phyloP scores from a whole-genome alignment of 345 rosid genomes.

The Mercurialis annua region DNA sequence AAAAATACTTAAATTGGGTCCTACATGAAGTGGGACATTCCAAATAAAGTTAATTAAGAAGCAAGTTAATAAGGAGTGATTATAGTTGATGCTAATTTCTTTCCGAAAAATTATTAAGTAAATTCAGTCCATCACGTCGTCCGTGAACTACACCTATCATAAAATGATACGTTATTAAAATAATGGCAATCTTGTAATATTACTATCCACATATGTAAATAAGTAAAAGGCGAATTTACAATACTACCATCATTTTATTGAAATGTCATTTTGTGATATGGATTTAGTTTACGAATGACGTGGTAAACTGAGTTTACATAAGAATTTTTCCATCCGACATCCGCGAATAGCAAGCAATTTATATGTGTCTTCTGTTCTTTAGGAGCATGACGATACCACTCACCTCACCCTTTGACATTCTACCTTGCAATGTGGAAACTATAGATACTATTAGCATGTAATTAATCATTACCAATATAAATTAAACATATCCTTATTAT shows the following conservation, averaged over 20 bases:
- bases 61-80: background rate
- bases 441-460: background rate
- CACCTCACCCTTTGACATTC: conserved; percentile 13
- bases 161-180: too few relatives aligned
- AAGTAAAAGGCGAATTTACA: too few relatives aligned
- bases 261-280: background rate
- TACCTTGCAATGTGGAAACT: background rate
- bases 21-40: background rate
- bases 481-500: too few relatives aligned
- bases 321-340: background rate
- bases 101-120: too few relatives aligned
- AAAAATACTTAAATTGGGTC: background rate
- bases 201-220: too few relatives aligned
- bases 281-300: too few relatives aligned
- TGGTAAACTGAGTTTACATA: too few relatives aligned
- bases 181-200: too few relatives aligned
- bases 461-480: too few relatives aligned
- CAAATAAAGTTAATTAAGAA: background rate
- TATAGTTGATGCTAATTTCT: background rate
- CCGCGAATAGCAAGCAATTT: background rate
- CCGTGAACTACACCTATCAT: too few relatives aligned
- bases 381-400: background rate
- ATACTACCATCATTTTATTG: too few relatives aligned
- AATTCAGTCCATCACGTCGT: too few relatives aligned
- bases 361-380: background rate